Percentiles rank a stretch among this genome's conserved stretches.
These are phyloP conservation scores for Yarrowia sp. DNA, from an alignment of 805 yeast species.

Conservation along the genomic window DNA sequence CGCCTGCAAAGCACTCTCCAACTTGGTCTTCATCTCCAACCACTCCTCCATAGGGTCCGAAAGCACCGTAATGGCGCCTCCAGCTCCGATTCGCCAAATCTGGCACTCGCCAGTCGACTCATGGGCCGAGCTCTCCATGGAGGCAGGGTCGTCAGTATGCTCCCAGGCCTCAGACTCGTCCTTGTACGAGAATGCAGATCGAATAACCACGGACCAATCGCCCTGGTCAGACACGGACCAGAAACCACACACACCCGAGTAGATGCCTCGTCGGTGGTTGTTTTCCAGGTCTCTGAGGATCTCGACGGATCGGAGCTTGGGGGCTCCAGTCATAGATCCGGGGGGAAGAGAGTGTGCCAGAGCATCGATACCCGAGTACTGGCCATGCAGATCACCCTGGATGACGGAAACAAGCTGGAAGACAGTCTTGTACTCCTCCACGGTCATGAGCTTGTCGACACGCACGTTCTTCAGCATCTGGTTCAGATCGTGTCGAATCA, in stretches of 20 bases:
- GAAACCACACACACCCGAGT: slow-evolving; percentile 95
- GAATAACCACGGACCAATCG: slow-evolving; percentile 95
- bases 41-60: slow-evolving; percentile 86
- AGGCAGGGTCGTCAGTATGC: slow-evolving; percentile 44
- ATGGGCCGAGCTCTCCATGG: slow-evolving; percentile 21
- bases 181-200: slow-evolving; percentile 76
- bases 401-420: slow-evolving; percentile 92
- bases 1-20: slow-evolving; percentile 79
- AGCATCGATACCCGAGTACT: slow-evolving; percentile 76
- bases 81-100: slow-evolving; percentile 92
- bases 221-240: slow-evolving; percentile 88
- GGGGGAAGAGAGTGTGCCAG: slow-evolving; percentile 86
- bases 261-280: slow-evolving; percentile 71
- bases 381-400: slow-evolving; percentile 60
- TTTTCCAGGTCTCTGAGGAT: slow-evolving; percentile 67
- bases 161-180: slow-evolving; percentile 53
- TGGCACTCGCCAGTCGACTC: slow-evolving; percentile 28
- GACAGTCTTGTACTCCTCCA: slow-evolving; percentile 91
- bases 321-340: slow-evolving; percentile 99
- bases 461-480: slow-evolving; percentile 68
- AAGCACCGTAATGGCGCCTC: slow-evolving; percentile 94
- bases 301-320: slow-evolving; percentile 91
- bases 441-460: slow-evolving; percentile 82
- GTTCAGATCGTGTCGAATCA: slow-evolving; percentile 89
- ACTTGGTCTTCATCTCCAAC: slow-evolving; percentile 86